Conservation (phyloP, 1,284 basidiomycete genomes). For the Leccinum insigne region DNA sequence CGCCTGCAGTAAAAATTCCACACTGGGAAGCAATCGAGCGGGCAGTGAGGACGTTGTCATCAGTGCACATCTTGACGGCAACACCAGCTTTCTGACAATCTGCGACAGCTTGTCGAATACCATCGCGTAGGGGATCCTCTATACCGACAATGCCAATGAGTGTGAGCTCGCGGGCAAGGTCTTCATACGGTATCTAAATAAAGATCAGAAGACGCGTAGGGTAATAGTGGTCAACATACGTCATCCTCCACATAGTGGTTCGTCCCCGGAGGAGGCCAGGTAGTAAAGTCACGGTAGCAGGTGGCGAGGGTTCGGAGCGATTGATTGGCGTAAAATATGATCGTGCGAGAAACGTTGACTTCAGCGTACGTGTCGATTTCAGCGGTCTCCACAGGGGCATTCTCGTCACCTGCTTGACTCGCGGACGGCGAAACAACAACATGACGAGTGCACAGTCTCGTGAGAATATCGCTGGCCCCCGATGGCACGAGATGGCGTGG, state of each 20-base stretch:
- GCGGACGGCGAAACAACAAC: constrained; percentile 62
- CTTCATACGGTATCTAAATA: constrained; percentile 66
- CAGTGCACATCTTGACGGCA: constrained; percentile 98
- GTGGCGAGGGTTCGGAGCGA: constrained; percentile 91
- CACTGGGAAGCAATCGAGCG: constrained; percentile 95
- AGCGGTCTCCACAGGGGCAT: constrained; percentile 52
- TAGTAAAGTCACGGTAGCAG: constrained; percentile 87
- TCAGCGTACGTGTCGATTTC: constrained; percentile 64
- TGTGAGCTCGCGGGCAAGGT: constrained; percentile 73
- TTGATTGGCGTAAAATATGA: constrained; percentile 95
- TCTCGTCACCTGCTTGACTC: constrained; percentile 23
- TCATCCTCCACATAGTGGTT: constrained; percentile 52
- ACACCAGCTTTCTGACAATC: constrained; percentile 91
- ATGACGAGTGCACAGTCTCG: constrained; percentile 71
- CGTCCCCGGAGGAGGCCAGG: constrained; percentile 77
- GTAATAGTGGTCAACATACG: constrained; percentile 34
- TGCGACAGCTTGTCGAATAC: constrained; percentile 87
- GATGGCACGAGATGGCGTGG: constrained; percentile 39
- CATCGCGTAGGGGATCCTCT: constrained; percentile 92
- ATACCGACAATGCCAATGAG: constrained; percentile 63
- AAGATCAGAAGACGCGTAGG: constrained; percentile 5
- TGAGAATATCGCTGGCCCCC: constrained; percentile 85
- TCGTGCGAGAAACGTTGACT: constrained; percentile 87
- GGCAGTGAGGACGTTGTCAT: constrained; percentile 95
- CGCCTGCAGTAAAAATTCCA: constrained; percentile 91